Percentiles rank a stretch among this genome's conserved stretches.
Evolutionary conservation across 192 early-diverging fungal species (phyloP).

Genomic region (Mortierella hygrophila): DNA sequence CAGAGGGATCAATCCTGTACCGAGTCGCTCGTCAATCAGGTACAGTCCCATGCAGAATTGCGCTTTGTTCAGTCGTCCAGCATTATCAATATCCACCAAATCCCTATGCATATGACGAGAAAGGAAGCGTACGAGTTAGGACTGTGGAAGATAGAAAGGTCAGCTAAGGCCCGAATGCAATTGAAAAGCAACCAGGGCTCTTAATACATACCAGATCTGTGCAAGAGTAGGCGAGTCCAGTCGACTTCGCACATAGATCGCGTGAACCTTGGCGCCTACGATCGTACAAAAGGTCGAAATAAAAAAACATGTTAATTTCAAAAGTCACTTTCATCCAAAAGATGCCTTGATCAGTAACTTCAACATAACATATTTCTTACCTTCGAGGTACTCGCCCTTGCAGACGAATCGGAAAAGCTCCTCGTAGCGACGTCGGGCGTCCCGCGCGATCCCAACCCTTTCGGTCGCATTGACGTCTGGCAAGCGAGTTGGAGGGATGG

Average conservation of each 20-base stretch:
- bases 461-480: constrained; percentile 15
- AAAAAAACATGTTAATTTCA: background rate
- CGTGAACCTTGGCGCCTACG: constrained; percentile 52
- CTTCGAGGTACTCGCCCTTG: constrained; percentile 46
- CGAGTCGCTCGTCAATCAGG: constrained; percentile 63
- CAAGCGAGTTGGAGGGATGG: constrained; percentile 16
- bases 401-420: constrained; percentile 27
- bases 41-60: constrained; percentile 62
- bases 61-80: constrained; percentile 48
- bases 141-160: background rate
- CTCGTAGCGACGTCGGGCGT: constrained; percentile 56
- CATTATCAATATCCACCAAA: constrained; percentile 56
- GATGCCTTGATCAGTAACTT: background rate
- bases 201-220: constrained; percentile 55
- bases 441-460: constrained; percentile 20
- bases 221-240: constrained; percentile 56
- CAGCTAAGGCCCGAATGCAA: background rate
- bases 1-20: constrained; percentile 49
- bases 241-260: constrained; percentile 53
- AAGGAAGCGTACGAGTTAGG: background rate
- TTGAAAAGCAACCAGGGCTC: background rate
- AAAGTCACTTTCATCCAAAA: background rate
- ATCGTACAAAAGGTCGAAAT: background rate
- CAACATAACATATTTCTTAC: constrained; percentile 14
- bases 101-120: constrained; percentile 30